Percentiles rank a stretch among this genome's conserved stretches.
phyloP scores from a whole-genome alignment of 768 basidiomycete genomes.

The Agrocybe praecox region DNA sequence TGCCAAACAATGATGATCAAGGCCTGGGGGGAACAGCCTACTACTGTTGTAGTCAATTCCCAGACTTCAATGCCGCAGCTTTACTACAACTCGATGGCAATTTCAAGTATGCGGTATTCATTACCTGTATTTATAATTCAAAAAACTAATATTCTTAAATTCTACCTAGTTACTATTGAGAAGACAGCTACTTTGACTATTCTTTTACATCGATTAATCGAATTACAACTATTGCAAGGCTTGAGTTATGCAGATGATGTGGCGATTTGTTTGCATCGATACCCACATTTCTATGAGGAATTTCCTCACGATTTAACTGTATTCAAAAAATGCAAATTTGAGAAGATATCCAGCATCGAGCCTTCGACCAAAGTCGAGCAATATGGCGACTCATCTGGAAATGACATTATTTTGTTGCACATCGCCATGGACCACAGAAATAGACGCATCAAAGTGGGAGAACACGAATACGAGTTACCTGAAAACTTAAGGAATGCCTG shows the following conservation, averaged over 20 bases:
- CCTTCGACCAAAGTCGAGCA: neutral
- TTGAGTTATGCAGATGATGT: too few relatives aligned
- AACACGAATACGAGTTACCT: neutral
- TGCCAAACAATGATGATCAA: neutral
- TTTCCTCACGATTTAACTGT: neutral
- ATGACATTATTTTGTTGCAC: neutral
- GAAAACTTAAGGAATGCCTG: neutral
- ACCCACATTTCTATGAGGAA: neutral
- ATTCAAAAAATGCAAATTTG: neutral
- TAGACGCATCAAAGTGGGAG: too few relatives aligned
- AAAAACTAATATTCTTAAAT: neutral
- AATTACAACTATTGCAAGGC: neutral
- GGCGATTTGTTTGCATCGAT: neutral
- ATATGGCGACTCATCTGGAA: too few relatives aligned
- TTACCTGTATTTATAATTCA: too few relatives aligned
- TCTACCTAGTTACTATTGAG: conserved; percentile 2
- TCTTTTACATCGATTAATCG: neutral
- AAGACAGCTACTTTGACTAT: neutral
- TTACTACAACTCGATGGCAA: too few relatives aligned
- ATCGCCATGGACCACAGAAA: neutral
- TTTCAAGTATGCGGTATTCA: too few relatives aligned
- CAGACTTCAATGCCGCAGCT: neutral
- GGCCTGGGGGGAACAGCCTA: neutral
- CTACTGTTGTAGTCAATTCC: neutral
- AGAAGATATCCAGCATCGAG: neutral